A percentile compares a stretch with the other conserved stretches of the same genome.
Conservation (phyloP, 1,284 basidiomycete species). For the Ustilago lituana region DNA sequence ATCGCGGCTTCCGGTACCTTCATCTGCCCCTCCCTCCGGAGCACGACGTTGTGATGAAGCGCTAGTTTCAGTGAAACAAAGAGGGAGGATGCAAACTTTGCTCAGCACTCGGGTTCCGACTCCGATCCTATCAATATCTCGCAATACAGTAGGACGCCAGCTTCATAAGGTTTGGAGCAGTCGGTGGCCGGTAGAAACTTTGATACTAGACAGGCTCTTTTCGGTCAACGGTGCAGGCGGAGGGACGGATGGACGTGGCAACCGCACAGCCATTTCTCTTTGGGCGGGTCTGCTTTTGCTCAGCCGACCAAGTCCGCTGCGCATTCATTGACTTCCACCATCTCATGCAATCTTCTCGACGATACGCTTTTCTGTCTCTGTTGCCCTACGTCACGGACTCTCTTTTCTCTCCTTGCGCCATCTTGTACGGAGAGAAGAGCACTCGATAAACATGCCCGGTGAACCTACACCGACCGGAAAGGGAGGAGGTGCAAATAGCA, state of each 20-base stretch:
- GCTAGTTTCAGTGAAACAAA: background rate
- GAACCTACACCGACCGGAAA: background rate
- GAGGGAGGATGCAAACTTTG: background rate
- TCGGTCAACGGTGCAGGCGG: too few relatives aligned
- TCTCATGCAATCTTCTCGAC: background rate
- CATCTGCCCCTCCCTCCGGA: background rate
- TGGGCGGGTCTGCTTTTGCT: too few relatives aligned
- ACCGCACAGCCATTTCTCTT: too few relatives aligned
- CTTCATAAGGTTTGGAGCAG: slow-evolving; percentile 3
- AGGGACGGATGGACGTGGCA: slow-evolving; percentile 3
- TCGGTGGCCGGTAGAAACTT: slow-evolving; percentile 11
- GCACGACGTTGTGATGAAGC: background rate
- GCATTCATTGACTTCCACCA: background rate
- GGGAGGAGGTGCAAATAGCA: background rate
- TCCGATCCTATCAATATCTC: slow-evolving; percentile 15
- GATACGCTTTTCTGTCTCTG: too few relatives aligned
- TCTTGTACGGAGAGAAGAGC: background rate
- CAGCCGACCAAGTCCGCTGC: too few relatives aligned
- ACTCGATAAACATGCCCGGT: background rate
- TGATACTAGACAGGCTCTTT: too few relatives aligned
- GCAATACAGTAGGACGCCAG: too few relatives aligned
- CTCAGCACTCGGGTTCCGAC: slow-evolving; percentile 11
- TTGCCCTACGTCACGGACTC: background rate
- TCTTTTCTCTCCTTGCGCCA: background rate
- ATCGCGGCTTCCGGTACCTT: background rate